Percentiles rank a stretch among this genome's conserved stretches.
phyloP scores from a whole-genome alignment of 2,329 filamentous ascomycete species.

The Fusarium fracticaudum region DNA sequence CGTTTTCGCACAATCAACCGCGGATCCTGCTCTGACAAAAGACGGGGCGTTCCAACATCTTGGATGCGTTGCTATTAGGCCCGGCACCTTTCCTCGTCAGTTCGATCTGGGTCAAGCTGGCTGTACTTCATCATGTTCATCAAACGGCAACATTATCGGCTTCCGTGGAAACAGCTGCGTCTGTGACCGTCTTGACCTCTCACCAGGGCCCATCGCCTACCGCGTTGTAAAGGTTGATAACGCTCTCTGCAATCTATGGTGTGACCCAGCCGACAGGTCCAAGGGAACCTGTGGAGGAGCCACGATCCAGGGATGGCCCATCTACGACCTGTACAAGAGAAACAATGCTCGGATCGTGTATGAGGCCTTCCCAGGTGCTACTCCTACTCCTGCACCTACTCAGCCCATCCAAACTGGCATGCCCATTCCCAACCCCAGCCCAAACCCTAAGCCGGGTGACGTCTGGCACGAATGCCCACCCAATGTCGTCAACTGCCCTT shows the following conservation, averaged over 20 bases:
- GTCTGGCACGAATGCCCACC: conserved; percentile 34
- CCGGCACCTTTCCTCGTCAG: conserved; percentile 27
- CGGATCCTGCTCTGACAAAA: conserved; percentile 15
- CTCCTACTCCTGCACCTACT: conserved; percentile 10
- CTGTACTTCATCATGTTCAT: conserved; percentile 25
- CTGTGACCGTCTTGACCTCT: conserved; percentile 34
- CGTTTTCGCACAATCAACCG: conserved; percentile 19
- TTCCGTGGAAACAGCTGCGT: conserved; percentile 26
- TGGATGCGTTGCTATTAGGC: conserved; percentile 24
- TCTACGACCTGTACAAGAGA: conserved; percentile 36
- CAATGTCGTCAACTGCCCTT: conserved; percentile 27
- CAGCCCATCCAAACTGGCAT: background rate
- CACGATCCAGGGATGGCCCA: conserved; percentile 22
- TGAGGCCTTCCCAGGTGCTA: conserved; percentile 4
- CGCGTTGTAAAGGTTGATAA: conserved; percentile 27
- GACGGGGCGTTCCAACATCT: conserved; percentile 16
- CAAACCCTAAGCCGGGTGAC: conserved; percentile 20
- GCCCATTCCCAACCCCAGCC: background rate
- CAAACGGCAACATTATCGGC: conserved; percentile 32
- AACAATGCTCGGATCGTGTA: conserved; percentile 24
- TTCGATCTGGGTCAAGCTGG: conserved; percentile 5
- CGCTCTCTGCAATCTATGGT: conserved; percentile 25
- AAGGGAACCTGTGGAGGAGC: conserved; percentile 32
- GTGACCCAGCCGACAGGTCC: conserved; percentile 23
- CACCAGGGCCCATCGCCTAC: conserved; percentile 19